phyloP scores from a whole-genome alignment of 768 basidiomycete species.

The Pholiota molesta region DNA sequence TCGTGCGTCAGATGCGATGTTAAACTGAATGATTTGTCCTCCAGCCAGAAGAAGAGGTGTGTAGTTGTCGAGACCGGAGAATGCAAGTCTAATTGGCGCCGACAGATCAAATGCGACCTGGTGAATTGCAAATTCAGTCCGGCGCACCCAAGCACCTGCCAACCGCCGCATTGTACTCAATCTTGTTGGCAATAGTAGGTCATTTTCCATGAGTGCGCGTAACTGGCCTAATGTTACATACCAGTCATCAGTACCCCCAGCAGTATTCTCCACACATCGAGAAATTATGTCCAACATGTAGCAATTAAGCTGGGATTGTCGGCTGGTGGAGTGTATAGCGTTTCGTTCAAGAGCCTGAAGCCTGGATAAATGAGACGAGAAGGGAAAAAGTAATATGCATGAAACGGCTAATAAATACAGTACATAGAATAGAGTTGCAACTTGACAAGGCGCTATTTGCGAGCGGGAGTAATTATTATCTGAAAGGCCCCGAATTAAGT shows the following conservation, averaged over 20 bases:
- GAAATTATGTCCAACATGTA: conserved; percentile 58
- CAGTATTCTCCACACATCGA: conserved; percentile 71
- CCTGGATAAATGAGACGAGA: conserved; percentile 18
- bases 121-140: conserved; percentile 67
- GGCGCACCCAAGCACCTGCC: conserved; percentile 52
- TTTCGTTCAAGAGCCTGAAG: not conserved
- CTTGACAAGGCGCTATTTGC: not conserved
- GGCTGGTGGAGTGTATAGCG: conserved; percentile 5
- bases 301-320: conserved; percentile 16
- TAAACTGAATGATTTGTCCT: not conserved
- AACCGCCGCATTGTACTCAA: conserved; percentile 51
- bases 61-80: conserved; percentile 5
- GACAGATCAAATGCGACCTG: conserved; percentile 64
- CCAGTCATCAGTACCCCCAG: conserved; percentile 64
- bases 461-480: not conserved
- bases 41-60: conserved; percentile 65
- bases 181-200: conserved; percentile 77
- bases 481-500: not conserved
- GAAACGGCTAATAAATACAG: conserved; percentile 16
- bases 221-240: conserved; percentile 24
- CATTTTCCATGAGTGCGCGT: conserved; percentile 7
- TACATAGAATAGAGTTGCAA: conserved; percentile 10
- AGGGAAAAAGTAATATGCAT: conserved; percentile 17
- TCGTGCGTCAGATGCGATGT: not conserved
- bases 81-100: conserved; percentile 13